A percentile compares a stretch with the other conserved stretches of the same genome.
Conservation (phyloP, 1,284 basidiomycete species). For the Marasmius fiardii region DNA sequence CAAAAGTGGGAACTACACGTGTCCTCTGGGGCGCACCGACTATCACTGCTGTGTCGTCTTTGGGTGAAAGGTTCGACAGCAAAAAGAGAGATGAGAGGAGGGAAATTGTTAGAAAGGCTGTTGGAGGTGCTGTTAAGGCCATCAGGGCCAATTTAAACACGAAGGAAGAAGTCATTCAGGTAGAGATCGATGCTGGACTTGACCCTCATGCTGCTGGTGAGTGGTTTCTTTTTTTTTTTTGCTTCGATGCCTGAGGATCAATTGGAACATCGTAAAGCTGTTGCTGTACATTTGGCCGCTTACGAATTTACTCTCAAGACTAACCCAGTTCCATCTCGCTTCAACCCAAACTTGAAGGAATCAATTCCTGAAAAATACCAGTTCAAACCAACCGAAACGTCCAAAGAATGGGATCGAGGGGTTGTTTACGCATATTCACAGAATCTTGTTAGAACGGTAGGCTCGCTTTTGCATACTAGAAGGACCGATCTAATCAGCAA, state of each 20-base stretch:
- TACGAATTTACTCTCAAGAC: slow-evolving; percentile 81
- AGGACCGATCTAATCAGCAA: not conserved
- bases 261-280: slow-evolving; percentile 41
- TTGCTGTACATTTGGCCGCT: slow-evolving; percentile 69
- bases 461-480: slow-evolving; percentile 16
- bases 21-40: slow-evolving; percentile 56
- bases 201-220: slow-evolving; percentile 76
- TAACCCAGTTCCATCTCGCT: slow-evolving; percentile 46
- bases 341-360: slow-evolving; percentile 50
- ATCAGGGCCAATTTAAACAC: slow-evolving; percentile 46
- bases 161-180: slow-evolving; percentile 23
- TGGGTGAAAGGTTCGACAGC: slow-evolving; percentile 55
- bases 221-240: slow-evolving; percentile 14
- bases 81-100: slow-evolving; percentile 50
- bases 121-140: slow-evolving; percentile 66
- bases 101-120: slow-evolving; percentile 65
- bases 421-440: slow-evolving; percentile 75
- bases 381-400: slow-evolving; percentile 40
- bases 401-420: slow-evolving; percentile 69
- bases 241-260: slow-evolving; percentile 1
- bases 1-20: slow-evolving; percentile 62
- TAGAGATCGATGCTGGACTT: slow-evolving; percentile 55
- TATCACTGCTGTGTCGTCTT: slow-evolving; percentile 55
- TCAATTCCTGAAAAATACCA: slow-evolving; percentile 44
- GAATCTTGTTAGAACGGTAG: slow-evolving; percentile 78